phyloP scores from a whole-genome alignment of 129 eudicot genomes.

The Pittosporum tobira region DNA sequence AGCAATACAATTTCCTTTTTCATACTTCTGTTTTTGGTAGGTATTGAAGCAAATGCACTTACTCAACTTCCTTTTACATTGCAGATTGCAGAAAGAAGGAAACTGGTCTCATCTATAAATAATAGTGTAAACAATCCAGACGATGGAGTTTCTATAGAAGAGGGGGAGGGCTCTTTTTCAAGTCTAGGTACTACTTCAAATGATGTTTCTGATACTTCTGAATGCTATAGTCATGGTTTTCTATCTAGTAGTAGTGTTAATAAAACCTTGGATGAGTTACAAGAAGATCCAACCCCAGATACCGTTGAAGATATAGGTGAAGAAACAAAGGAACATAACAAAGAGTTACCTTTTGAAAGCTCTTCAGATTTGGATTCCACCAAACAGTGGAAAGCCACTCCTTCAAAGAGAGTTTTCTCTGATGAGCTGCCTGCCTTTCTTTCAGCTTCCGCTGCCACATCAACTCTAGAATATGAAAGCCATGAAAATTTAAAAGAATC shows the following conservation, averaged over 20 bases:
- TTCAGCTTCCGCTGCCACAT: conserved; percentile 17
- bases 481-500: conserved; percentile 21
- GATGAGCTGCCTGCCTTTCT: conserved; percentile 22
- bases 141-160: conserved; percentile 20
- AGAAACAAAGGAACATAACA: conserved; percentile 22
- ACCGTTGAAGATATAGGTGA: conserved; percentile 15
- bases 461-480: conserved; percentile 16
- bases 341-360: conserved; percentile 18
- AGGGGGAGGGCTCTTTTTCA: conserved; percentile 32
- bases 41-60: not conserved
- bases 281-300: conserved; percentile 3
- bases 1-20: not conserved
- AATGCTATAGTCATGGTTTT: conserved; percentile 8
- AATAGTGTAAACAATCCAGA: conserved; percentile 31
- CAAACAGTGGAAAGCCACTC: conserved; percentile 14
- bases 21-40: not conserved
- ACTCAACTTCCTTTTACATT: conserved; percentile 6
- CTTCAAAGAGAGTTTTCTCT: conserved; percentile 11
- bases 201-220: conserved; percentile 15
- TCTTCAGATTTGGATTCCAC: conserved; percentile 19
- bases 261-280: not conserved
- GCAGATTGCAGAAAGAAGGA: conserved; percentile 90
- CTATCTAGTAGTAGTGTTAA: conserved; percentile 12
- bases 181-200: conserved; percentile 19
- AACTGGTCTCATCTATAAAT: conserved; percentile 55